Conservation (phyloP, 2,329 filamentous ascomycete species). For the Canariomyces notabilis region DNA sequence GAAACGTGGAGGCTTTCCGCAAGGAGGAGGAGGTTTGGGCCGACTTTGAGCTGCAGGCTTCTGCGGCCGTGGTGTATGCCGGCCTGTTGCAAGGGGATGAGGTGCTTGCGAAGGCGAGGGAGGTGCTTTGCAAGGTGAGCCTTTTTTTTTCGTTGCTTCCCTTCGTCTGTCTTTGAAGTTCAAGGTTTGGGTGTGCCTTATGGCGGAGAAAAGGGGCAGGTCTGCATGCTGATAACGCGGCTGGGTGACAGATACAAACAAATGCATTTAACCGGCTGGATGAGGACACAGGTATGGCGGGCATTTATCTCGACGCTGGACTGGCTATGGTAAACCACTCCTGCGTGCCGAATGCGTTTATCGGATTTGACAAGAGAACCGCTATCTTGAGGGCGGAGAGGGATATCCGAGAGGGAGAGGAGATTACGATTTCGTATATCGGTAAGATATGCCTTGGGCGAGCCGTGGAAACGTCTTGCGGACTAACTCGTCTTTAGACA, state of each 20-base stretch:
- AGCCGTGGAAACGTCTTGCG: neutral
- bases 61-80: conserved; percentile 45
- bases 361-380: conserved; percentile 49
- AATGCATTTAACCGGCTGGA: conserved; percentile 58
- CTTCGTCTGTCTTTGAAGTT: neutral
- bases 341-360: conserved; percentile 55
- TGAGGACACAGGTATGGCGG: conserved; percentile 46
- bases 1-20: conserved; percentile 40
- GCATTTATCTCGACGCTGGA: conserved; percentile 51
- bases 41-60: conserved; percentile 46
- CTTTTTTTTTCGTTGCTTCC: neutral
- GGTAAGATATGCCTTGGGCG: conserved; percentile 35
- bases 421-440: conserved; percentile 59
- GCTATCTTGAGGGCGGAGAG: conserved; percentile 47
- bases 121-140: conserved; percentile 50
- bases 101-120: conserved; percentile 37
- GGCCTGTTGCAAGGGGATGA: conserved; percentile 34
- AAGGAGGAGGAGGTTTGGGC: conserved; percentile 34
- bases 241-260: conserved; percentile 51
- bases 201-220: neutral
- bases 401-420: conserved; percentile 46
- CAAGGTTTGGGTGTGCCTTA: neutral
- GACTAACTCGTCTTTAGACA: conserved; percentile 36
- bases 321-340: conserved; percentile 60
- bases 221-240: conserved; percentile 19